These are phyloP conservation scores for Lentinula raphanica DNA, from an alignment of 768 basidiomycete genomes.

Conservation along the genomic window DNA sequence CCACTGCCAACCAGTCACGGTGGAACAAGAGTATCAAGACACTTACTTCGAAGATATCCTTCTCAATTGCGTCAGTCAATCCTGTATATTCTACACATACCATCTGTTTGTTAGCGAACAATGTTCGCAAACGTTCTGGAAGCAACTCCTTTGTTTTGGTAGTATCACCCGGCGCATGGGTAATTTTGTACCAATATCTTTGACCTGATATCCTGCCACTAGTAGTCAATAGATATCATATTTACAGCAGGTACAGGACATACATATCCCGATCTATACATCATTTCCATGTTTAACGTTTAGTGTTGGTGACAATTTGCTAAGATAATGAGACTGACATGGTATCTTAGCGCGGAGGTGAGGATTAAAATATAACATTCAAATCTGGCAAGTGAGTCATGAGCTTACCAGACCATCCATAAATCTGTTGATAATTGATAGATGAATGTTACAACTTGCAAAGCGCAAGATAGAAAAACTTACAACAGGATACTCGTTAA, in stretches of 20 bases:
- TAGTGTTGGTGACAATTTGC: background rate
- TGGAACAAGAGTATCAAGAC: too few species aligned
- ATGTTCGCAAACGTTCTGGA: constrained; percentile 48
- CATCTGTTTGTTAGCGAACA: constrained; percentile 71
- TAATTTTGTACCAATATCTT: constrained; percentile 48
- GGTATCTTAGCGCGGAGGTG: constrained; percentile 39
- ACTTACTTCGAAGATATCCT: constrained; percentile 67
- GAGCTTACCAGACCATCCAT: constrained; percentile 60
- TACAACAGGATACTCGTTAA: constrained; percentile 69
- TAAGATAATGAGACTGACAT: constrained; percentile 34
- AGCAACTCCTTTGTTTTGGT: constrained; percentile 30
- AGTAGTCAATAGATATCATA: constrained; percentile 3
- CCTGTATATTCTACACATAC: constrained; percentile 77
- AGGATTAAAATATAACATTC: background rate
- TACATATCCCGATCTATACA: constrained; percentile 52
- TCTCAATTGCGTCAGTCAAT: constrained; percentile 49
- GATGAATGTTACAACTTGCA: background rate
- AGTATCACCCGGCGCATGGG: constrained; percentile 2
- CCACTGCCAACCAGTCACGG: too few species aligned
- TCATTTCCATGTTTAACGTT: constrained; percentile 33
- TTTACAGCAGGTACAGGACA: too few species aligned
- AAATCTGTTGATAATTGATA: constrained; percentile 39
- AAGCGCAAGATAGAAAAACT: constrained; percentile 15
- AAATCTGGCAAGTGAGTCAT: background rate
- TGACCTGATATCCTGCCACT: constrained; percentile 32